Evolutionary conservation across 1,284 basidiomycete genomes (phyloP).

Genomic region (Leucocoprinus gongylophorus): DNA sequence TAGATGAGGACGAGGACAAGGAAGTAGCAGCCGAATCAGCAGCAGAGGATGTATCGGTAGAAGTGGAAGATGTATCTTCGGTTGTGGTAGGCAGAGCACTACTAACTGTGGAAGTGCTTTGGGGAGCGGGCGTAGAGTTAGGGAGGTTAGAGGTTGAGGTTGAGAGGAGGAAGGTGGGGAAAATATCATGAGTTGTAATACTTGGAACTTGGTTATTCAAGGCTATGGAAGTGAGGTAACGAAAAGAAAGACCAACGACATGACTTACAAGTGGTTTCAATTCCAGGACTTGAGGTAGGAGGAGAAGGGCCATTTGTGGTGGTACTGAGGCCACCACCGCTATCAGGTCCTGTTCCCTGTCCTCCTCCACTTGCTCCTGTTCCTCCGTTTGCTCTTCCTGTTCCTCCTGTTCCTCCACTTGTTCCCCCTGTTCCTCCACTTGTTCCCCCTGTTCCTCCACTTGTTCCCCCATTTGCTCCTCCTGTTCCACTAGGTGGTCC

Average conservation of each 20-base stretch:
- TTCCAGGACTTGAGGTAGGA: not conserved
- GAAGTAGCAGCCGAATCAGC: slow-evolving; percentile 5
- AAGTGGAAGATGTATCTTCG: not conserved
- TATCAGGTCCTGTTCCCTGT: not conserved
- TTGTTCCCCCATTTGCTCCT: too few relatives aligned
- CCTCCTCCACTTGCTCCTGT: too few relatives aligned
- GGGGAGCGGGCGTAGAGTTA: not conserved
- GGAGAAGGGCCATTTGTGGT: not conserved
- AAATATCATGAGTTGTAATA: not conserved
- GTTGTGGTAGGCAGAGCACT: slow-evolving; percentile 1
- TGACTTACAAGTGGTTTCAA: not conserved
- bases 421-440: too few relatives aligned
- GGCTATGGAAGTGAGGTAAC: not conserved
- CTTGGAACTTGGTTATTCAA: not conserved
- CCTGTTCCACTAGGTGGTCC: too few relatives aligned
- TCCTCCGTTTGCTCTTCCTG: not conserved
- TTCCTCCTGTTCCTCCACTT: too few relatives aligned
- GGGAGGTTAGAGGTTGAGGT: not conserved
- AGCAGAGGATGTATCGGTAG: slow-evolving; percentile 8
- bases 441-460: too few relatives aligned
- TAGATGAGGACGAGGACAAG: slow-evolving; percentile 5
- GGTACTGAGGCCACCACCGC: not conserved
- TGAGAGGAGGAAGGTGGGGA: too few relatives aligned
- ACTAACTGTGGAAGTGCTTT: not conserved
- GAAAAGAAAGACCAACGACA: not conserved